Base-by-base conservation (phyloP, 2,329 filamentous ascomycete genomes). In the Fusarium sp. region DNA sequence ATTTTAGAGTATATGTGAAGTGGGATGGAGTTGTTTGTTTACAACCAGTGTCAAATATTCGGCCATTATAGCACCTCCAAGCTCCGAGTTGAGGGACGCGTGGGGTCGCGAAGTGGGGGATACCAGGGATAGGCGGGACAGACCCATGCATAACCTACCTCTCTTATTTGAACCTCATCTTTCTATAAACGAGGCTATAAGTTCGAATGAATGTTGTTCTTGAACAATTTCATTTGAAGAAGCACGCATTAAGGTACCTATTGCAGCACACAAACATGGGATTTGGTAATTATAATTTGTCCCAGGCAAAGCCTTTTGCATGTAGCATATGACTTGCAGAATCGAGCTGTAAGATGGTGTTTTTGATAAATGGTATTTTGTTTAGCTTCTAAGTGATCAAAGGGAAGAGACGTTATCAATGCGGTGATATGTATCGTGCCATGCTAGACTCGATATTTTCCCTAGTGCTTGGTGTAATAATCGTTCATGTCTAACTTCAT, bases 401-500 rank as follows among this genome's bases (percentile, higher is more conserved):
- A 57, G 14, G 30, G 6, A 26, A 10, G 17, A n/a, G 2, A 30
- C 33, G 11, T 24, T 13, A 13, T 15, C 19, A n/a, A n/a, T 26
- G 8, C 9, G 15, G 19, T 33, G n/a, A 17, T n/a, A 13, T 14
- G 10, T 44, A 30, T 5, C 4, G 6, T 45, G 10, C 9, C 19
- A 35, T 37, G 5, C 11, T 51, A 15, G 1, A 19, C 35, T 10
- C 14, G 41, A 39, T 13, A 32, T 17, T 19, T 19, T 30, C 52
- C 44, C 45, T 72, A 74, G 19, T 71, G 68, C 28, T 74, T 76
- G 10, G 76, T 74, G 74, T 92, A 93, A 73, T 91, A 92, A 33
- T 84, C 83, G 64, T 85, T 89, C 85, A 93, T 89, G 75, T 94
- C 92, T 67, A 95, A 80, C 74, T 87, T 87, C 62, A 90, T 77